Conservation (phyloP, 2,329 filamentous ascomycete genomes). For the Diaporthe destruens region DNA sequence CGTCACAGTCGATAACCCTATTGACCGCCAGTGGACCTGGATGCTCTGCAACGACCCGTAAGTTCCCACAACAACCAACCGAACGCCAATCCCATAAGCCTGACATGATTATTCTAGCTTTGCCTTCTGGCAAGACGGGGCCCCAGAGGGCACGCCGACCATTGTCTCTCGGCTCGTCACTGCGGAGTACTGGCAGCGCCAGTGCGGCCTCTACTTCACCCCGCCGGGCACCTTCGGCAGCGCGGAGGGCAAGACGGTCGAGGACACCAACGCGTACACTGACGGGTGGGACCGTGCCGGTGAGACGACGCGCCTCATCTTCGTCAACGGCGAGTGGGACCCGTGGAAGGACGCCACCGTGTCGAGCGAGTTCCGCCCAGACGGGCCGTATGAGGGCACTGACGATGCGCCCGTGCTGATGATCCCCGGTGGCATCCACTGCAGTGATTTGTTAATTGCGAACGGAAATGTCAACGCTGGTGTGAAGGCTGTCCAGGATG, state of each 20-base stretch:
- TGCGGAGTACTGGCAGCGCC: constrained; percentile 54
- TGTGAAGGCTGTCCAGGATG: constrained; percentile 62
- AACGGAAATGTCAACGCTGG: constrained; percentile 66
- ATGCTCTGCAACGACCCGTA: constrained; percentile 65
- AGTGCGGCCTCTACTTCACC: constrained; percentile 61
- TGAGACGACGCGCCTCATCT: constrained; percentile 54
- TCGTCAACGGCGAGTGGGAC: constrained; percentile 56
- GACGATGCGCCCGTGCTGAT: constrained; percentile 50
- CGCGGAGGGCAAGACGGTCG: constrained; percentile 49
- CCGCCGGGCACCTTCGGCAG: constrained; percentile 54
- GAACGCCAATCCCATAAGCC: not conserved
- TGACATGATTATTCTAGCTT: constrained; percentile 46
- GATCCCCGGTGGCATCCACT: constrained; percentile 54
- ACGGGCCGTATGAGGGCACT: constrained; percentile 53
- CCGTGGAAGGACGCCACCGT: constrained; percentile 57
- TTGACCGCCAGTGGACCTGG: constrained; percentile 68
- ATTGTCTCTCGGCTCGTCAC: constrained; percentile 56
- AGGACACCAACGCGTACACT: constrained; percentile 53
- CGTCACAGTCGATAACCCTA: constrained; percentile 53
- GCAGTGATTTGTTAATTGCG: constrained; percentile 54
- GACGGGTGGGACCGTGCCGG: constrained; percentile 57
- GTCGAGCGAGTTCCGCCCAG: constrained; percentile 53
- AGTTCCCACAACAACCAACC: not conserved
- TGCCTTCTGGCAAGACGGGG: constrained; percentile 58
- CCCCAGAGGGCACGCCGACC: constrained; percentile 56